These are phyloP conservation scores for Alternaria alternata DNA, from an alignment of 2,329 filamentous ascomycete genomes.

Conservation along the genomic window DNA sequence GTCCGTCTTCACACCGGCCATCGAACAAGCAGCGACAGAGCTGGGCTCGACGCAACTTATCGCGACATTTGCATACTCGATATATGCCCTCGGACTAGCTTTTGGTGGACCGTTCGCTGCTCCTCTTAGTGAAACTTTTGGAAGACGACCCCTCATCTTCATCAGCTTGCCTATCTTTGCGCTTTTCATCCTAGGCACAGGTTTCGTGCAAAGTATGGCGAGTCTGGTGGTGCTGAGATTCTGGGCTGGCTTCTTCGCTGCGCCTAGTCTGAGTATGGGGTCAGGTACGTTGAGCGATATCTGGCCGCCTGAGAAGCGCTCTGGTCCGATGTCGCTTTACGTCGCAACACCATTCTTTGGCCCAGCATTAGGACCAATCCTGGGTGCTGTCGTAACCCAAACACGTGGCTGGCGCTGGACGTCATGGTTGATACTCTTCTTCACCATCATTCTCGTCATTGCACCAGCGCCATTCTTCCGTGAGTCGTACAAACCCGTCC, in stretches of 20 bases:
- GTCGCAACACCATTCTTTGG: constrained; percentile 50
- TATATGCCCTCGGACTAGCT: constrained; percentile 60
- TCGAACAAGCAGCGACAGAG: constrained; percentile 17
- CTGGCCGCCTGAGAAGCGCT: constrained; percentile 40
- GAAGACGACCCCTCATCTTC: constrained; percentile 73
- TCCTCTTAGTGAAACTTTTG: constrained; percentile 75
- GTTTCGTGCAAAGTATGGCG: constrained; percentile 68
- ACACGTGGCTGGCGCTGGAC: constrained; percentile 52
- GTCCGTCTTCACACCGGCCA: constrained; percentile 21
- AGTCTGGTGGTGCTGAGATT: constrained; percentile 74
- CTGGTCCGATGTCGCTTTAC: constrained; percentile 40
- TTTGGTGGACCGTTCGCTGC: constrained; percentile 77
- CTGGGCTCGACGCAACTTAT: constrained; percentile 28
- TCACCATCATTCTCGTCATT: constrained; percentile 44
- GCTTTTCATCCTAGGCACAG: constrained; percentile 56
- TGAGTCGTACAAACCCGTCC: constrained; percentile 63
- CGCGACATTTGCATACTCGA: constrained; percentile 31
- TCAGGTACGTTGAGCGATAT: constrained; percentile 52
- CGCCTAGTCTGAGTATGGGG: constrained; percentile 49
- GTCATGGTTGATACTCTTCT: constrained; percentile 53
- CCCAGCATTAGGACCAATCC: constrained; percentile 45
- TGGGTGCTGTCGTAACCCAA: constrained; percentile 52
- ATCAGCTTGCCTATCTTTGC: constrained; percentile 72
- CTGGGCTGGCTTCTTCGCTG: constrained; percentile 44
- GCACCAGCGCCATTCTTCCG: constrained; percentile 51